Evolutionary conservation across 1,284 basidiomycete species (phyloP).

Genomic region (Trametes hirsuta): DNA sequence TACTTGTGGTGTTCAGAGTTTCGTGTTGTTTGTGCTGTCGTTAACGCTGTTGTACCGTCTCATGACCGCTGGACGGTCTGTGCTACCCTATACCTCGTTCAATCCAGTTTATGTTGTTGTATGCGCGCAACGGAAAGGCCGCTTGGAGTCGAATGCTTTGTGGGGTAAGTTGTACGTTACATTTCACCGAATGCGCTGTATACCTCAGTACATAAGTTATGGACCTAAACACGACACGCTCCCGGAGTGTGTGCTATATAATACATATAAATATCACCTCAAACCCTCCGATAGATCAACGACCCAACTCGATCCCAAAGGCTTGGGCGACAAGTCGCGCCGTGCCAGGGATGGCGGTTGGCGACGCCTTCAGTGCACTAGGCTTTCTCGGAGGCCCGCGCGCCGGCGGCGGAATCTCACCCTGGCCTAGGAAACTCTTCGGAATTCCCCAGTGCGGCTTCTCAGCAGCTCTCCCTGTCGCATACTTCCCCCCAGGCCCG

Average conservation of each 20-base stretch:
- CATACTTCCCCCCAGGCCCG: neutral
- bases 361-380: neutral
- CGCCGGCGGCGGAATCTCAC: conserved; percentile 11
- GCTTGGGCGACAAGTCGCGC: conserved; percentile 26
- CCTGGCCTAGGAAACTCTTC: conserved; percentile 19
- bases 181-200: no score
- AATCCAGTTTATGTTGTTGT: neutral
- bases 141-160: no score
- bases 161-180: no score
- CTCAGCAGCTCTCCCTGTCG: neutral
- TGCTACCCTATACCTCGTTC: neutral
- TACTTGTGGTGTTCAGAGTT: neutral
- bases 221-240: no score
- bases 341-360: conserved; percentile 19
- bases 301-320: conserved; percentile 21
- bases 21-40: neutral
- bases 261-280: no score
- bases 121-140: no score
- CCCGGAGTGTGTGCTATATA: no score
- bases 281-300: neutral
- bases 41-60: neutral
- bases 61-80: neutral
- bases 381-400: conserved; percentile 3
- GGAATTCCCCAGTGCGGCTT: conserved; percentile 22
- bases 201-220: no score